These are phyloP conservation scores for Clonostachys rhizophaga DNA, from an alignment of 2,329 filamentous ascomycete genomes.

Conservation along the genomic window DNA sequence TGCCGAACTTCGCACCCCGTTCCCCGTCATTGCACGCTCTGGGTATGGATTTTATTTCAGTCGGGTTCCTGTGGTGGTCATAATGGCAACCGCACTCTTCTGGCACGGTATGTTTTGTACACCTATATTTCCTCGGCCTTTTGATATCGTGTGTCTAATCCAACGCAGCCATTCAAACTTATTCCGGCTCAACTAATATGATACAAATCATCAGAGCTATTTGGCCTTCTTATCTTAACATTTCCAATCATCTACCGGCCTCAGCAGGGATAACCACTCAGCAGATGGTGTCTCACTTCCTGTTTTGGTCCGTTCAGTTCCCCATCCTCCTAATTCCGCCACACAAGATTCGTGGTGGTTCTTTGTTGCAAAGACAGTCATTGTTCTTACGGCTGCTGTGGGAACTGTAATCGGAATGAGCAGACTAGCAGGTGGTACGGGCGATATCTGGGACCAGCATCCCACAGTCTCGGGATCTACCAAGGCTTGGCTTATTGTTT, in stretches of 20 bases:
- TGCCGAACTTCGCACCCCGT: slow-evolving; percentile 23
- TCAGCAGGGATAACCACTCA: slow-evolving; percentile 49
- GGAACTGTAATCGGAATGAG: slow-evolving; percentile 10
- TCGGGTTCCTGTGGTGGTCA: slow-evolving; percentile 24
- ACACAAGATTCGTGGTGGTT: slow-evolving; percentile 43
- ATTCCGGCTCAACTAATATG: slow-evolving; percentile 11
- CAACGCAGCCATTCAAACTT: slow-evolving; percentile 21
- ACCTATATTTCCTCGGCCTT: slow-evolving; percentile 43
- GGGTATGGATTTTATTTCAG: slow-evolving; percentile 31
- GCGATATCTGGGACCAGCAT: slow-evolving; percentile 10
- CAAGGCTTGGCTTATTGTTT: slow-evolving; percentile 4
- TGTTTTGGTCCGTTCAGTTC: slow-evolving; percentile 53
- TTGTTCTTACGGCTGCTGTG: slow-evolving; percentile 6
- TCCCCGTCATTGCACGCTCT: slow-evolving; percentile 24
- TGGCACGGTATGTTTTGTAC: slow-evolving; percentile 62
- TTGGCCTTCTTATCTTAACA: slow-evolving; percentile 49
- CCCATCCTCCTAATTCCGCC: slow-evolving; percentile 51
- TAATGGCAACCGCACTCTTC: slow-evolving; percentile 39
- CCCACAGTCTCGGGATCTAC: slow-evolving; percentile 2
- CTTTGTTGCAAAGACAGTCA: slow-evolving; percentile 21
- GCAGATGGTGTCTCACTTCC: slow-evolving; percentile 49
- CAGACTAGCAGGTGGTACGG: slow-evolving; percentile 14
- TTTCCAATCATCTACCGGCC: slow-evolving; percentile 46
- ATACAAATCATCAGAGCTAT: slow-evolving; percentile 36
- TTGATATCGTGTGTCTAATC: too few relatives aligned